Conservation (phyloP, 768 basidiomycete genomes). For the Boletales sp. region DNA sequence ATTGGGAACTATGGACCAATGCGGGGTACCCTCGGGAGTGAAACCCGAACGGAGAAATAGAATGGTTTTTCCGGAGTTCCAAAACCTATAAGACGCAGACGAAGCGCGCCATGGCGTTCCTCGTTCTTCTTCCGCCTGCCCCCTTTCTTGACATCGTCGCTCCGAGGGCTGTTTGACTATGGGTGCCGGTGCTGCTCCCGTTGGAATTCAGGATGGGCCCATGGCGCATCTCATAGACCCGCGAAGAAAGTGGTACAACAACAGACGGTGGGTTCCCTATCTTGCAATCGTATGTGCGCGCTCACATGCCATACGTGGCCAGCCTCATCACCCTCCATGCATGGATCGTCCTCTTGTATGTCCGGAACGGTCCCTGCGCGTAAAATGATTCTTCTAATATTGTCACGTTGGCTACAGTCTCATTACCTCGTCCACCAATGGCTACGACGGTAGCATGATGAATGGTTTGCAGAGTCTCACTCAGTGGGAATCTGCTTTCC, state of each 20-base stretch:
- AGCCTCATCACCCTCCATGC: slow-evolving; percentile 62
- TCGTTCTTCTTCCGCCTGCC: slow-evolving; percentile 31
- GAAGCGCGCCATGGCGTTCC: background rate
- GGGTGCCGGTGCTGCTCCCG: slow-evolving; percentile 46
- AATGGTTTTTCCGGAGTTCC: slow-evolving; percentile 6
- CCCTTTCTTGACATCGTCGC: background rate
- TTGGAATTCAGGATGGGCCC: slow-evolving; percentile 27
- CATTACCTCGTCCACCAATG: slow-evolving; percentile 73
- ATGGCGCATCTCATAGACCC: slow-evolving; percentile 61
- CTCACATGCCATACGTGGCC: background rate
- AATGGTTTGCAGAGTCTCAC: slow-evolving; percentile 69
- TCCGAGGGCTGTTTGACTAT: slow-evolving; percentile 30
- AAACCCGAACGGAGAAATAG: slow-evolving; percentile 2
- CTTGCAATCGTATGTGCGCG: background rate
- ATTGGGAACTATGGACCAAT: background rate
- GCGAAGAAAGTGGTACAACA: slow-evolving; percentile 72
- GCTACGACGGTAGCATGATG: slow-evolving; percentile 79
- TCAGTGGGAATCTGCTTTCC: slow-evolving; percentile 63
- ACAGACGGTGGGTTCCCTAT: slow-evolving; percentile 49
- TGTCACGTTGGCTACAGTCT: slow-evolving; percentile 37
- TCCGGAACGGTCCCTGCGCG: background rate
- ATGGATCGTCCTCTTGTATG: slow-evolving; percentile 68
- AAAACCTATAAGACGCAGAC: slow-evolving; percentile 6
- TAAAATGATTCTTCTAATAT: slow-evolving; percentile 1
- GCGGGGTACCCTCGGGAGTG: slow-evolving; percentile 24